Conservation (phyloP, 108 stramenopile species). For the Pseudonitzschia pungens region DNA sequence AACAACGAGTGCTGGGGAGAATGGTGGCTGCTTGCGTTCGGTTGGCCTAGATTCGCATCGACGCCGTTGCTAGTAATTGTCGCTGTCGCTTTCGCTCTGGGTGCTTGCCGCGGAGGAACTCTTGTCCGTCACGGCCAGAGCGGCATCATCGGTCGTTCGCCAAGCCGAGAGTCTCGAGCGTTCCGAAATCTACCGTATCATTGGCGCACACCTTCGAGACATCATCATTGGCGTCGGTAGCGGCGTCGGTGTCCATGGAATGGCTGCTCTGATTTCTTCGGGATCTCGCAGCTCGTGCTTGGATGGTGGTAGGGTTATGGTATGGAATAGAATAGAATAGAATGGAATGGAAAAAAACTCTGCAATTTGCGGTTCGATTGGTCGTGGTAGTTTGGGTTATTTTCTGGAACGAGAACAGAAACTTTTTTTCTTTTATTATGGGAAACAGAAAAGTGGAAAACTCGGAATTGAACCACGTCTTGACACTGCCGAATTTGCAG, state of each 20-base stretch:
- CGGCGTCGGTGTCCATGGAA: not conserved
- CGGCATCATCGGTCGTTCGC: not conserved
- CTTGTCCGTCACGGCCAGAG: not conserved
- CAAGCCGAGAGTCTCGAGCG: not conserved
- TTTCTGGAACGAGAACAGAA: no score
- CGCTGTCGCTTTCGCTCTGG: slow-evolving; percentile 12
- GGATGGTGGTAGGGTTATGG: no score
- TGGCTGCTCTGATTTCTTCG: no score
- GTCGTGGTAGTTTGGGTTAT: no score
- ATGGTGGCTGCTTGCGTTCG: slow-evolving; percentile 8
- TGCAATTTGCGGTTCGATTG: no score
- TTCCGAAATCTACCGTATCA: slow-evolving; percentile 31
- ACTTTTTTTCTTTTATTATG: no score
- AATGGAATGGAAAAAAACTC: no score
- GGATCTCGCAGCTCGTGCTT: no score
- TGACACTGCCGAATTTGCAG: no score
- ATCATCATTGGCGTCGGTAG: not conserved
- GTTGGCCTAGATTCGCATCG: not conserved
- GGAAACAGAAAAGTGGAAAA: no score
- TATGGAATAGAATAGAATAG: no score
- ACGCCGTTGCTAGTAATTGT: not conserved
- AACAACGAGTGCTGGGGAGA: not conserved
- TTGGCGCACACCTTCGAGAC: not conserved
- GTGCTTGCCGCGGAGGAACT: not conserved
- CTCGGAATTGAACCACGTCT: no score